Percentiles rank a stretch among this genome's conserved stretches.
These are phyloP conservation scores for Nakazawaea ishiwadae DNA, from an alignment of 805 yeast species.

Conservation along the genomic window DNA sequence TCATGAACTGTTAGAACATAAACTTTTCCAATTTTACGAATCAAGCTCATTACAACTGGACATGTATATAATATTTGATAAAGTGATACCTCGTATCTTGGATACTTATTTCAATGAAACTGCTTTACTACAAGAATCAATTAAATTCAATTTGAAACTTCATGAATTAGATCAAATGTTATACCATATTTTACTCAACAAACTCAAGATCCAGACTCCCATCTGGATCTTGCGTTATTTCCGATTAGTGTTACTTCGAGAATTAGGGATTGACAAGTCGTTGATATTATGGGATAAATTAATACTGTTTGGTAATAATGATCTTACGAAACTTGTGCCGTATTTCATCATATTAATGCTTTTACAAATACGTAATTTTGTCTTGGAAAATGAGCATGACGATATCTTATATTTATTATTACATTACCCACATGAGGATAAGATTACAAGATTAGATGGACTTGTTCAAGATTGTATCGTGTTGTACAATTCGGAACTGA, in stretches of 20 bases:
- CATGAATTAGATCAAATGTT: conserved; percentile 48
- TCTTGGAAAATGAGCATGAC: conserved; percentile 45
- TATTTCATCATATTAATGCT: conserved; percentile 38
- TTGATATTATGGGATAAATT: conserved; percentile 47
- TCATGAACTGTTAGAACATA: conserved; percentile 25
- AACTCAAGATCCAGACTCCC: conserved; percentile 43
- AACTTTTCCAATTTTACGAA: conserved; percentile 36
- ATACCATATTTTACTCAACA: conserved; percentile 39
- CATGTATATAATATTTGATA: conserved; percentile 37
- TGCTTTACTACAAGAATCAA: conserved; percentile 39
- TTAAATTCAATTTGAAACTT: conserved; percentile 39
- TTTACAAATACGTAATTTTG: conserved; percentile 36
- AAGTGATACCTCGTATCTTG: conserved; percentile 30
- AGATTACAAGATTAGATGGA: background rate
- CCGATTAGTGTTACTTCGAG: conserved; percentile 41
- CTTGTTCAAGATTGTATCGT: conserved; percentile 10
- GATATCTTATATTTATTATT: conserved; percentile 44
- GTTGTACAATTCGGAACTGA: conserved; percentile 6
- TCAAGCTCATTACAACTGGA: conserved; percentile 34
- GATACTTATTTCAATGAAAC: conserved; percentile 34
- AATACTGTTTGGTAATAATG: conserved; percentile 24
- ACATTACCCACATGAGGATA: conserved; percentile 36
- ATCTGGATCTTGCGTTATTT: conserved; percentile 53
- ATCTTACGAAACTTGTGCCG: conserved; percentile 31
- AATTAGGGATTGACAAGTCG: conserved; percentile 34